These are phyloP conservation scores for Teunomyces lycoperdinae DNA, from an alignment of 805 yeast species.

Conservation along the genomic window DNA sequence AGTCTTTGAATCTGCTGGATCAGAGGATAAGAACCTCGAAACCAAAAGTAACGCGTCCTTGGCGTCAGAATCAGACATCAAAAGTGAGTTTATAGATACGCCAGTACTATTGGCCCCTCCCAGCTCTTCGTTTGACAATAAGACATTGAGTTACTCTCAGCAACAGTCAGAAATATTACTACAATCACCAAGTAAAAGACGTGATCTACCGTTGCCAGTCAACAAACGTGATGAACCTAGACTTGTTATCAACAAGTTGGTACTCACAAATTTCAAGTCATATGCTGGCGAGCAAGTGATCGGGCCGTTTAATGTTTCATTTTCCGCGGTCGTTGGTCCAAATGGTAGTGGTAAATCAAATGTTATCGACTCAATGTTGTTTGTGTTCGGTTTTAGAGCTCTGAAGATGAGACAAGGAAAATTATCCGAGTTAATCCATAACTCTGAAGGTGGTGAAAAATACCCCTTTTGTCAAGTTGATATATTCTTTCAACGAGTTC, in stretches of 20 bases:
- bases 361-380: conserved; percentile 92
- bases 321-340: conserved; percentile 97
- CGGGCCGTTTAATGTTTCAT: conserved; percentile 92
- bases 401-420: conserved; percentile 95
- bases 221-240: conserved; percentile 43
- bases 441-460: conserved; percentile 62
- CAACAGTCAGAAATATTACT: conserved; percentile 23
- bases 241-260: conserved; percentile 70
- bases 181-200: conserved; percentile 29
- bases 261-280: conserved; percentile 84
- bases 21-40: conserved; percentile 1
- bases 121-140: background rate
- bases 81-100: background rate
- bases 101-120: background rate
- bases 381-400: conserved; percentile 96
- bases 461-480: conserved; percentile 84
- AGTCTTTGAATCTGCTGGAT: background rate
- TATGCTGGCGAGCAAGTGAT: conserved; percentile 91
- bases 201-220: conserved; percentile 15
- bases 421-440: conserved; percentile 88
- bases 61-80: conserved; percentile 3
- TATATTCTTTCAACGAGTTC: conserved; percentile 76
- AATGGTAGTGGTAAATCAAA: conserved; percentile 98
- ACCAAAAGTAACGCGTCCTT: conserved; percentile 6
- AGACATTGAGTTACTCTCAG: conserved; percentile 26